phyloP scores from a whole-genome alignment of 2,329 filamentous ascomycete species.

The Penicillium sclerotigenum region DNA sequence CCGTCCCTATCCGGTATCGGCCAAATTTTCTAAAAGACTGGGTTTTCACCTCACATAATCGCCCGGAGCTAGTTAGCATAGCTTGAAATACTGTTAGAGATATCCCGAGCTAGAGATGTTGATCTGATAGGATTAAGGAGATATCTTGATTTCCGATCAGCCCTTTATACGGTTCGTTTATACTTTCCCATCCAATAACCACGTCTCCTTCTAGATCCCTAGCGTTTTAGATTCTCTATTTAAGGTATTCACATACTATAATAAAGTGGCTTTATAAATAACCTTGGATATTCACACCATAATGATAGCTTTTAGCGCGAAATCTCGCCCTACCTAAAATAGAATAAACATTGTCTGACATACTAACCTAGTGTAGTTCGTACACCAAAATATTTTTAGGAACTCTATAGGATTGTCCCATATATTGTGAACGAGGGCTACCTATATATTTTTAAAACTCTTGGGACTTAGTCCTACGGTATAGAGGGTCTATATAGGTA shows the following conservation, averaged over 20 bases:
- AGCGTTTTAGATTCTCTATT: constrained; percentile 79
- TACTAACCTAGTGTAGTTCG: constrained; percentile 86
- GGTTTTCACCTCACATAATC: constrained; percentile 81
- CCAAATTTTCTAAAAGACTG: constrained; percentile 95
- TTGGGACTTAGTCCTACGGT: constrained; percentile 86
- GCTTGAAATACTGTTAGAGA: constrained; percentile 93
- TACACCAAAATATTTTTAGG: constrained; percentile 99
- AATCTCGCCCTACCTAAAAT: constrained; percentile 87
- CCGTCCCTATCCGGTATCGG: constrained; percentile 80
- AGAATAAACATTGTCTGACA: constrained; percentile 89
- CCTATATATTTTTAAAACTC: constrained; percentile 80
- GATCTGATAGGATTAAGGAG: constrained; percentile 76
- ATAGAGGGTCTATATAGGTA: constrained; percentile 96
- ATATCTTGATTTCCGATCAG: constrained; percentile 81
- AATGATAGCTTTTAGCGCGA: constrained; percentile 93
- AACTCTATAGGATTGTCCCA: constrained; percentile 80
- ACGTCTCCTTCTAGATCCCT: constrained; percentile 85
- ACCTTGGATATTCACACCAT: constrained; percentile 94
- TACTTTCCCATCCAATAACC: constrained; percentile 90
- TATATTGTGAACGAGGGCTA: constrained; percentile 91
- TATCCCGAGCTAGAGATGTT: constrained; percentile 88
- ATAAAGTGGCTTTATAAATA: constrained; percentile 87
- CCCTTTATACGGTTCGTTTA: constrained; percentile 93
- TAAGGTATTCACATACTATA: constrained; percentile 73
- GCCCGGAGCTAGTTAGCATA: constrained; percentile 81